Evolutionary conservation across 2,329 filamentous ascomycete species (phyloP).

Genomic region (Trichoderma sp.): DNA sequence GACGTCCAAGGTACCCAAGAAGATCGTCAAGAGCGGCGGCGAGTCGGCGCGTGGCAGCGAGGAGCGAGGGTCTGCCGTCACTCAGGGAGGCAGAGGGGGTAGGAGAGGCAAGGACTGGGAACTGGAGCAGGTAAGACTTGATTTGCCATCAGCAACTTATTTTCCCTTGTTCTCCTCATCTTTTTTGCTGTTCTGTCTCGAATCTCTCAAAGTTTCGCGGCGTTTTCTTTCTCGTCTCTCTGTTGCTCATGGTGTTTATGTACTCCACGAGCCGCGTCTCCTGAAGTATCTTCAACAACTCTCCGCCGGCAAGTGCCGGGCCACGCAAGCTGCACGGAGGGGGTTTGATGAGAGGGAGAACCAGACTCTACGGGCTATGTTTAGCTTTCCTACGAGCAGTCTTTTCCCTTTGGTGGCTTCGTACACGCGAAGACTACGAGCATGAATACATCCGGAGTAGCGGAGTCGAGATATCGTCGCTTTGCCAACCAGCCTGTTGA

Average conservation of each 20-base stretch:
- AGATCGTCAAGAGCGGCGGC: slow-evolving; percentile 39
- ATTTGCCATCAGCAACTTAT: not conserved
- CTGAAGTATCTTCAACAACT: not conserved
- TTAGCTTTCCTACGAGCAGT: not conserved
- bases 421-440: not conserved
- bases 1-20: slow-evolving; percentile 54
- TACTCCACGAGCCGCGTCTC: not conserved
- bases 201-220: not conserved
- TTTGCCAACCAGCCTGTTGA: not conserved
- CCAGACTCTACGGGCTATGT: not conserved
- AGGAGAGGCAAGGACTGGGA: slow-evolving; percentile 78
- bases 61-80: slow-evolving; percentile 64
- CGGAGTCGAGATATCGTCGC: not conserved
- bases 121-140: slow-evolving; percentile 67
- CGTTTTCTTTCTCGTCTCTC: not conserved
- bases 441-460: not conserved
- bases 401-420: not conserved
- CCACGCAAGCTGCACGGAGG: not conserved
- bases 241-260: not conserved
- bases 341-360: not conserved
- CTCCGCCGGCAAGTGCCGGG: not conserved
- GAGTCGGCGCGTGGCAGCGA: slow-evolving; percentile 69
- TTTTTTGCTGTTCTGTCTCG: not conserved
- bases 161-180: not conserved
- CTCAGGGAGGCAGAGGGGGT: slow-evolving; percentile 64